phyloP scores from a whole-genome alignment of 2,329 filamentous ascomycete species.

The Lachnellula arida region DNA sequence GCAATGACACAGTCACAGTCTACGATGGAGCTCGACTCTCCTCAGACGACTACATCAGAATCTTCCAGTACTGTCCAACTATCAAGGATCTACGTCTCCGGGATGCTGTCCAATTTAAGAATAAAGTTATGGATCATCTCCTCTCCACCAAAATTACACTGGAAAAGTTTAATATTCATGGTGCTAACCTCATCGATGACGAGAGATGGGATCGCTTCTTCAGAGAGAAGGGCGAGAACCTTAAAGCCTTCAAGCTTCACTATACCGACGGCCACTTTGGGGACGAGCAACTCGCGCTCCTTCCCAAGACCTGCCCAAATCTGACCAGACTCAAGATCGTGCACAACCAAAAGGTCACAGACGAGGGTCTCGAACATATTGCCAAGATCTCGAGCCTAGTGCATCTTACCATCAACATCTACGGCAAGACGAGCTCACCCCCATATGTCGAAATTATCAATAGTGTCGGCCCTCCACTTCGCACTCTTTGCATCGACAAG shows the following conservation, averaged over 20 bases:
- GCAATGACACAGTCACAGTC: slow-evolving; percentile 46
- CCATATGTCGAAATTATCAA: slow-evolving; percentile 58
- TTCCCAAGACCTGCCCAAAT: slow-evolving; percentile 61
- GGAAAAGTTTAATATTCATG: slow-evolving; percentile 72
- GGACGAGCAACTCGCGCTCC: slow-evolving; percentile 59
- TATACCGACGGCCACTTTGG: slow-evolving; percentile 80
- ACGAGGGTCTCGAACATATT: slow-evolving; percentile 61
- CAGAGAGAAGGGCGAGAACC: slow-evolving; percentile 54
- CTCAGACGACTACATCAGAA: slow-evolving; percentile 71
- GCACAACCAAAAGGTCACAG: slow-evolving; percentile 70
- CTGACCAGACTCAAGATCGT: slow-evolving; percentile 74
- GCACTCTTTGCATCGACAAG: slow-evolving; percentile 70
- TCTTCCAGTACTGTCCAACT: slow-evolving; percentile 70
- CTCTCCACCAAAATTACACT: slow-evolving; percentile 65
- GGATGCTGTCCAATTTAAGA: slow-evolving; percentile 89
- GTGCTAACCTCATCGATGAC: slow-evolving; percentile 77
- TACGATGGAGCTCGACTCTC: slow-evolving; percentile 62
- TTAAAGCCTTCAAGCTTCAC: slow-evolving; percentile 71
- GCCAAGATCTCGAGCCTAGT: slow-evolving; percentile 58
- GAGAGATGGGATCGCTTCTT: slow-evolving; percentile 70
- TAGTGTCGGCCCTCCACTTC: slow-evolving; percentile 59
- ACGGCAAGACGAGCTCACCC: slow-evolving; percentile 48
- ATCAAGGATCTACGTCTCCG: slow-evolving; percentile 69
- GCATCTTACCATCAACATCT: slow-evolving; percentile 70
- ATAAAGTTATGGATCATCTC: slow-evolving; percentile 76